Conservation (phyloP, 1,284 basidiomycete species). For the Chondrostereum purpureum region DNA sequence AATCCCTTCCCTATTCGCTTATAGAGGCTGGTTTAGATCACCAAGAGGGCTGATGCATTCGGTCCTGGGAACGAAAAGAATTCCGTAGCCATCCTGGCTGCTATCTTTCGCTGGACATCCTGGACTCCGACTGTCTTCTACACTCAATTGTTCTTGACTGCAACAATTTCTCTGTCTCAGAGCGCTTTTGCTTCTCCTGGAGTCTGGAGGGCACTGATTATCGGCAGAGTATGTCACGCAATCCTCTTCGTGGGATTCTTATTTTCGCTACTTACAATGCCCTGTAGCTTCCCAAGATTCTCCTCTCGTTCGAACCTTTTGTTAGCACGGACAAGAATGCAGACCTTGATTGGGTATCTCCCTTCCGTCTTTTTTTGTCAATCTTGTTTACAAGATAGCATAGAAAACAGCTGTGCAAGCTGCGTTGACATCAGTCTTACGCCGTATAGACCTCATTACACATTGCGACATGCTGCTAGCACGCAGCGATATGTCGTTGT, state of each 20-base stretch:
- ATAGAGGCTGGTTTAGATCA: conserved; percentile 34
- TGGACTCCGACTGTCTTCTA: conserved; percentile 65
- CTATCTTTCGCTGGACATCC: conserved; percentile 54
- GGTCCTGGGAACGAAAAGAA: conserved; percentile 55
- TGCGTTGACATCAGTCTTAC: conserved; percentile 43
- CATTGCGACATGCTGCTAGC: conserved; percentile 39
- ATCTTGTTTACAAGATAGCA: background rate
- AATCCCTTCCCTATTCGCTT: conserved; percentile 5
- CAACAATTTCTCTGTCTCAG: conserved; percentile 55
- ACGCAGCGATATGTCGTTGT: conserved; percentile 10
- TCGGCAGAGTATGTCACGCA: conserved; percentile 54
- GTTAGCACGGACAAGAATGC: conserved; percentile 36
- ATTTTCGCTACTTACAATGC: conserved; percentile 4
- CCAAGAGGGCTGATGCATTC: conserved; percentile 48
- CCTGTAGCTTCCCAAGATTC: conserved; percentile 52
- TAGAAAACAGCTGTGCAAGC: conserved; percentile 53
- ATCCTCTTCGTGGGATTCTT: too few species aligned
- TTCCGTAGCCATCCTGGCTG: conserved; percentile 50
- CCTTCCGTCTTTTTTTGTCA: conserved; percentile 2
- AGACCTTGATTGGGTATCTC: conserved; percentile 51
- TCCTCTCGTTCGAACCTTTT: conserved; percentile 46
- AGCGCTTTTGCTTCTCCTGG: conserved; percentile 30
- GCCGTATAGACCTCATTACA: conserved; percentile 43
- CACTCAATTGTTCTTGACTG: conserved; percentile 57
- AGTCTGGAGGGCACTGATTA: conserved; percentile 66